Conservation (phyloP, 179 eudicot species). For the Vitellaria paradoxa region DNA sequence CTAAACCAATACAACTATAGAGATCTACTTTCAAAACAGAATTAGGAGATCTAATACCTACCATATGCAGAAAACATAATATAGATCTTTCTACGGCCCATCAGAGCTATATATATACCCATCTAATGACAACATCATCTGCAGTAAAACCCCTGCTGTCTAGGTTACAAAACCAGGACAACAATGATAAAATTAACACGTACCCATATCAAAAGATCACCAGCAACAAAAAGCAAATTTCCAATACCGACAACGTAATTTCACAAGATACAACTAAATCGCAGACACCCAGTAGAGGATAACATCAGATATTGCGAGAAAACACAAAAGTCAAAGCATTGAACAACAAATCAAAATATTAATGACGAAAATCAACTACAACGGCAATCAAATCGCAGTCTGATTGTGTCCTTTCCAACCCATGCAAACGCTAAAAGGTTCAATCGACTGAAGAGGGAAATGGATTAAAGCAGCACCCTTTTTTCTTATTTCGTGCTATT, state of each 20-base stretch:
- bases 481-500: neutral
- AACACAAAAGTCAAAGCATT: neutral
- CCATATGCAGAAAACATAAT: neutral
- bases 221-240: neutral
- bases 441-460: constrained; percentile 1
- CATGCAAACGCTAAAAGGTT: neutral
- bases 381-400: neutral
- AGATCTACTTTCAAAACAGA: neutral
- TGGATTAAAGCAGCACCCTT: too few relatives aligned
- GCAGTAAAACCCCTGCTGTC: neutral
- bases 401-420: neutral
- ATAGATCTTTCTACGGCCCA: neutral
- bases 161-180: neutral
- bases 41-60: constrained; percentile 8
- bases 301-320: neutral
- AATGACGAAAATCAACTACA: neutral
- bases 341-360: neutral
- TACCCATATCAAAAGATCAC: neutral
- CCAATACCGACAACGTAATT: neutral
- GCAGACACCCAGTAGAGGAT: neutral
- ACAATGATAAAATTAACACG: neutral
- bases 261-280: constrained; percentile 9
- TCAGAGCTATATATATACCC: neutral
- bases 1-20: neutral
- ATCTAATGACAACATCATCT: neutral